Conservation (phyloP, 495 filamentous ascomycete species). For the Copromyces sp. region DNA sequence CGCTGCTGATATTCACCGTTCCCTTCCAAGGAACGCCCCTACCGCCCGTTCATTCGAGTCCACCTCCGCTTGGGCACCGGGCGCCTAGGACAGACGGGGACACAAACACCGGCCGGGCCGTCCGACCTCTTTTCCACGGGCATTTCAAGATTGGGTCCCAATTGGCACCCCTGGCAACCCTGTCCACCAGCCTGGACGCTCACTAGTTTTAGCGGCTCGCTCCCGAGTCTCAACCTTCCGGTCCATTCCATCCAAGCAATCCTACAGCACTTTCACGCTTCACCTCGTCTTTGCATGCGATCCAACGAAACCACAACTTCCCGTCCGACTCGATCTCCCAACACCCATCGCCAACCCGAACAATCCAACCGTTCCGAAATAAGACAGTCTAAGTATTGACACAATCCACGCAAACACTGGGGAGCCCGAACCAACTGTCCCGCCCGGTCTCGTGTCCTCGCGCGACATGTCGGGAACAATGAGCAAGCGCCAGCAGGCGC, state of each 20-base stretch:
- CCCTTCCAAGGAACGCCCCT: not conserved
- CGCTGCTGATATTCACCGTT: not conserved
- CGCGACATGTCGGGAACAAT: conserved; percentile 38
- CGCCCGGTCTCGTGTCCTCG: conserved; percentile 2
- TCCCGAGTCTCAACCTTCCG: not conserved
- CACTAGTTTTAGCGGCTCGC: not conserved
- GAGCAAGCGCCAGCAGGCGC: conserved; percentile 93
- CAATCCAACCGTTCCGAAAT: not conserved
- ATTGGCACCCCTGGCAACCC: not conserved
- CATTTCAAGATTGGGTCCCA: not conserved
- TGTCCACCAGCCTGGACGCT: not conserved
- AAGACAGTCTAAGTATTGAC: not conserved
- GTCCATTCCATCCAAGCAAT: not conserved
- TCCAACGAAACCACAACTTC: not conserved
- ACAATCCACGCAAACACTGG: not conserved
- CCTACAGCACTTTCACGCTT: not conserved
- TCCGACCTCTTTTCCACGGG: not conserved
- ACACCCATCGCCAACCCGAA: not conserved
- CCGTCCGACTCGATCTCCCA: not conserved
- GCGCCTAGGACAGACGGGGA: not conserved
- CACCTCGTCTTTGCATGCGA: not conserved
- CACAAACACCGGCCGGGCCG: not conserved
- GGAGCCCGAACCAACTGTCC: not conserved
- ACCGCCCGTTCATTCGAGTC: not conserved
- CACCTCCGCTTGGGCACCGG: not conserved